These are phyloP conservation scores for Xylaria scruposa DNA, from an alignment of 495 filamentous ascomycete species.

Conservation along the genomic window DNA sequence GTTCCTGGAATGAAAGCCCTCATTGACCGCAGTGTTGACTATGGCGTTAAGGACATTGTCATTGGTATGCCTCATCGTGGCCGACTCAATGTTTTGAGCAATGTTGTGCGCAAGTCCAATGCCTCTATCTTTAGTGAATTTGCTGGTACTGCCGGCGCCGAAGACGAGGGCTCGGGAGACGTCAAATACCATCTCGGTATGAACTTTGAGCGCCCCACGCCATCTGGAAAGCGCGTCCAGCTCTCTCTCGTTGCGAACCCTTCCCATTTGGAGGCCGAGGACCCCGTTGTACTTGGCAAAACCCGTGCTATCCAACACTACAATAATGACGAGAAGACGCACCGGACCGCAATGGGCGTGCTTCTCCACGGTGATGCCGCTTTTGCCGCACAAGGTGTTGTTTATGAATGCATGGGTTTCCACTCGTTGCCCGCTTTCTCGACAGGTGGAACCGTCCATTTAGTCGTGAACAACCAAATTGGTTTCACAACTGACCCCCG, in stretches of 20 bases:
- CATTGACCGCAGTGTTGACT: constrained; percentile 97
- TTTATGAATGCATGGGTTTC: constrained; percentile 99
- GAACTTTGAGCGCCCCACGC: constrained; percentile 99
- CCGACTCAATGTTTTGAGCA: constrained; percentile 96
- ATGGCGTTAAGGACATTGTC: constrained; percentile 97
- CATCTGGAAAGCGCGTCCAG: constrained; percentile 97
- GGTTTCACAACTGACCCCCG: constrained; percentile 99
- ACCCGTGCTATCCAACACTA: constrained; percentile 98
- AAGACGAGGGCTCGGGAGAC: constrained; percentile 96
- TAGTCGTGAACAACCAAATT: constrained; percentile 99
- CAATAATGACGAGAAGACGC: constrained; percentile 91
- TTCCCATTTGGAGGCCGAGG: constrained; percentile 97
- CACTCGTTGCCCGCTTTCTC: constrained; percentile 93
- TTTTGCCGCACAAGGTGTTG: constrained; percentile 93
- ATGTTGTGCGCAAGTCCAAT: constrained; percentile 98
- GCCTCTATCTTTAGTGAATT: constrained; percentile 99
- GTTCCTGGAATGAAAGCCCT: constrained; percentile 99
- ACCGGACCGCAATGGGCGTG: constrained; percentile 90
- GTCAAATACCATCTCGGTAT: constrained; percentile 99
- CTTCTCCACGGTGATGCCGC: constrained; percentile 96
- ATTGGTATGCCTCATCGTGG: constrained; percentile 99
- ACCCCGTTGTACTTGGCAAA: constrained; percentile 97
- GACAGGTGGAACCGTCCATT: constrained; percentile 95
- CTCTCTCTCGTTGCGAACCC: constrained; percentile 98
- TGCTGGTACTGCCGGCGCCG: constrained; percentile 82